Percentiles rank a stretch among this genome's conserved stretches.
phyloP scores from a whole-genome alignment of 2,329 filamentous ascomycete genomes.

The Ambrosiella beaveri region DNA sequence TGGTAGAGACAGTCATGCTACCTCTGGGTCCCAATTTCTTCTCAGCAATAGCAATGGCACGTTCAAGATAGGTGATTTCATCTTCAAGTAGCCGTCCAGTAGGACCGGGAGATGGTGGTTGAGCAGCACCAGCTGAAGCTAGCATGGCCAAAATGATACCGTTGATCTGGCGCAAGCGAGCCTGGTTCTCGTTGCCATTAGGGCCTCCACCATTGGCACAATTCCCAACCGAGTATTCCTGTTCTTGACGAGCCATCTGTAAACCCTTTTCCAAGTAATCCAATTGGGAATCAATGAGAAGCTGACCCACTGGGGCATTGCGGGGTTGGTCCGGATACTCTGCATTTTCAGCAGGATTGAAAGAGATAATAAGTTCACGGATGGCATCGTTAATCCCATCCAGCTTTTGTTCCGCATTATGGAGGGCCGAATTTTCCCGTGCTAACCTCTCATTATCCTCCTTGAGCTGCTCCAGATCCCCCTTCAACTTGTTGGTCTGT shows the following conservation, averaged over 20 bases:
- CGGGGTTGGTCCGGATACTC: constrained; percentile 22
- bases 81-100: constrained; percentile 41
- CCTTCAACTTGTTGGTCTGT: constrained; percentile 32
- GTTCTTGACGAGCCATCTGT: constrained; percentile 39
- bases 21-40: constrained; percentile 11
- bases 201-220: neutral
- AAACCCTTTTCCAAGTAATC: constrained; percentile 55
- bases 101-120: constrained; percentile 40
- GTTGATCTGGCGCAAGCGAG: constrained; percentile 45
- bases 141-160: constrained; percentile 45
- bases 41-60: constrained; percentile 21
- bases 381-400: constrained; percentile 51
- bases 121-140: constrained; percentile 26
- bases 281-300: constrained; percentile 38
- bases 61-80: constrained; percentile 52
- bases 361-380: constrained; percentile 46
- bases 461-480: constrained; percentile 29
- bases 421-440: constrained; percentile 33
- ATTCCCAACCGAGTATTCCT: constrained; percentile 23
- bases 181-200: constrained; percentile 26
- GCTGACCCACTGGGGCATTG: constrained; percentile 23
- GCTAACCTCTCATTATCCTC: constrained; percentile 27
- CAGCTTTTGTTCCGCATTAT: constrained; percentile 46
- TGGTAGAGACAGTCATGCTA: constrained; percentile 13
- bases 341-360: constrained; percentile 38